Conservation (phyloP, 805 yeast species). For the Hanseniaspora occidentalis region DNA sequence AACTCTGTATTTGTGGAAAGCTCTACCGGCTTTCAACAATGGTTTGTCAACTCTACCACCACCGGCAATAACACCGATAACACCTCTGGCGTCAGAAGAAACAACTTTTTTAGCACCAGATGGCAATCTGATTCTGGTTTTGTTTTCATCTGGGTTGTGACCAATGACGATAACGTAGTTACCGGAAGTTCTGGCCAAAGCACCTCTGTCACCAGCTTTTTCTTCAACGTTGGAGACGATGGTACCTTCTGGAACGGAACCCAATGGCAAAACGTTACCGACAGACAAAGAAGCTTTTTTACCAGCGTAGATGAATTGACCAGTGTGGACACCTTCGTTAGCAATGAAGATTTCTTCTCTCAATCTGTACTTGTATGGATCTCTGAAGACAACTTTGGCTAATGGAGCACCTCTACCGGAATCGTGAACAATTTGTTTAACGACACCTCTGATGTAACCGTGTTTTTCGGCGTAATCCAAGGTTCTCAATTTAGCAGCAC, state of each 20-base stretch:
- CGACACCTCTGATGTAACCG: conserved; percentile 99
- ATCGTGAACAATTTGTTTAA: conserved; percentile 96
- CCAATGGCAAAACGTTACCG: conserved; percentile 95
- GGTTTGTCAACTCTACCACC: conserved; percentile 99
- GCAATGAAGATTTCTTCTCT: conserved; percentile 99
- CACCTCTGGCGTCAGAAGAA: conserved; percentile 97
- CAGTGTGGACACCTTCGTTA: conserved; percentile 99
- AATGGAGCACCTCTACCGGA: conserved; percentile 99
- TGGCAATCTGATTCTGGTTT: conserved; percentile 98
- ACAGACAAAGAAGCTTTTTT: conserved; percentile 93
- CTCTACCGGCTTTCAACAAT: conserved; percentile 99
- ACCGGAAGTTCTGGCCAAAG: conserved; percentile 98
- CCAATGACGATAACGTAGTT: conserved; percentile 98
- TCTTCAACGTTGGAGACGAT: conserved; percentile 97
- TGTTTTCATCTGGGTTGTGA: conserved; percentile 98
- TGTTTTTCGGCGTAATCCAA: conserved; percentile 98
- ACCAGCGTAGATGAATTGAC: conserved; percentile 98
- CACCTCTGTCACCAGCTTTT: conserved; percentile 99
- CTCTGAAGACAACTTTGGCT: conserved; percentile 98
- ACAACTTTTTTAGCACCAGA: conserved; percentile 97
- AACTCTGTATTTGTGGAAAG: conserved; percentile 98
- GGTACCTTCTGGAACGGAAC: conserved; percentile 98
- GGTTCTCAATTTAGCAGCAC: conserved; percentile 99
- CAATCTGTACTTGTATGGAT: conserved; percentile 96
- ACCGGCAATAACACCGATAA: conserved; percentile 98